Evolutionary conservation across 1,284 basidiomycete species (phyloP).

Genomic region (Mycosarcoma maydis): DNA sequence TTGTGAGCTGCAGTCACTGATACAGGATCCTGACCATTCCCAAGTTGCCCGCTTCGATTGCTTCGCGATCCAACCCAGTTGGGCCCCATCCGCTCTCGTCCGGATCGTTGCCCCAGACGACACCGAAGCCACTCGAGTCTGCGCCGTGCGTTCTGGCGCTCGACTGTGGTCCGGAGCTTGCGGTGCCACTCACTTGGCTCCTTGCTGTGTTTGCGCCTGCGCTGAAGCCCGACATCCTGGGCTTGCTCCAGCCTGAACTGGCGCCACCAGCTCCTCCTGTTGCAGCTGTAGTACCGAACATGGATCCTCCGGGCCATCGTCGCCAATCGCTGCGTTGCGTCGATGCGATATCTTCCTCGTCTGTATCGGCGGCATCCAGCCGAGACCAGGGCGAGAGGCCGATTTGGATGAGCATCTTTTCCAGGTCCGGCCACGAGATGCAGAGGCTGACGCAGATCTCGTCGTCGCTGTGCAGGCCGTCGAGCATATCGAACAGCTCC

Average conservation of each 20-base stretch:
- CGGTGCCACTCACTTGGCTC: constrained; percentile 13
- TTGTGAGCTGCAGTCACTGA: constrained; percentile 13
- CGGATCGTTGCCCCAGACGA: constrained; percentile 31
- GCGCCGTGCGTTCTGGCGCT: constrained; percentile 12
- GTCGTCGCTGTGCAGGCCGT: constrained; percentile 90
- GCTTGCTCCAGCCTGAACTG: constrained; percentile 44
- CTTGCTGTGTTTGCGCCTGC: constrained; percentile 1
- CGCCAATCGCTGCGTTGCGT: constrained; percentile 26
- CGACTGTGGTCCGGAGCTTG: constrained; percentile 13
- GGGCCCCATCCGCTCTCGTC: constrained; percentile 32
- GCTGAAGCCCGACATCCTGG: constrained; percentile 28
- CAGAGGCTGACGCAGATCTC: constrained; percentile 85
- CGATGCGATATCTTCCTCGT: constrained; percentile 27
- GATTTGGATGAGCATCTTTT: constrained; percentile 74
- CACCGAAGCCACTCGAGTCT: constrained; percentile 29
- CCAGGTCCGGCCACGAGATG: constrained; percentile 82
- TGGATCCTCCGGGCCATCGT: constrained; percentile 15
- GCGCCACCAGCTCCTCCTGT: constrained; percentile 8
- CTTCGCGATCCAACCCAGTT: constrained; percentile 23
- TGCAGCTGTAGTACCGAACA: constrained; percentile 2
- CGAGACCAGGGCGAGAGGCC: constrained; percentile 11
- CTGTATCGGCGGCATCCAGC: constrained; percentile 14
- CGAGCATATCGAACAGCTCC: constrained; percentile 75
- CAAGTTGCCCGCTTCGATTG: constrained; percentile 42
- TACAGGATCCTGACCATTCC: constrained; percentile 39